Evolutionary conservation across 257 asterid genomes (phyloP).

Genomic region (Scutellaria baicalensis): DNA sequence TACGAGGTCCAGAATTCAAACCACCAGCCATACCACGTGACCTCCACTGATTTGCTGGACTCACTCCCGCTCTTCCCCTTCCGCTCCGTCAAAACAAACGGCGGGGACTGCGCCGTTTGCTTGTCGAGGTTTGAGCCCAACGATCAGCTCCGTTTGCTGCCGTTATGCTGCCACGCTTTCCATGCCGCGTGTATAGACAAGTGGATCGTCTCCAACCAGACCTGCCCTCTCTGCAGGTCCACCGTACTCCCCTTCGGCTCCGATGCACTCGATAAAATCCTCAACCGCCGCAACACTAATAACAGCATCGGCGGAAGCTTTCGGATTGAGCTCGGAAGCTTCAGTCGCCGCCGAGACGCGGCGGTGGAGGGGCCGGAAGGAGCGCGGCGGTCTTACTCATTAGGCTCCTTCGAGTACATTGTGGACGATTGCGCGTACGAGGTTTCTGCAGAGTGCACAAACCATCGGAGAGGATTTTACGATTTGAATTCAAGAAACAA

Average conservation of each 20-base stretch:
- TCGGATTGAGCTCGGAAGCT: slow-evolving; percentile 68
- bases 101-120: slow-evolving; percentile 82
- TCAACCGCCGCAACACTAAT: slow-evolving; percentile 19
- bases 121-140: slow-evolving; percentile 43
- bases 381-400: slow-evolving; percentile 37
- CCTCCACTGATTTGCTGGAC: slow-evolving; percentile 15
- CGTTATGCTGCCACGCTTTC: slow-evolving; percentile 79
- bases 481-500: slow-evolving; percentile 24
- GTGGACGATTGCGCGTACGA: slow-evolving; percentile 54
- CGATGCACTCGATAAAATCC: slow-evolving; percentile 34
- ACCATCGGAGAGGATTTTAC: slow-evolving; percentile 35
- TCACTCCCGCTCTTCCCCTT: slow-evolving; percentile 59
- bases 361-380: slow-evolving; percentile 21
- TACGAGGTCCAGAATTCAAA: not conserved
- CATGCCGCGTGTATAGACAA: slow-evolving; percentile 65
- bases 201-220: slow-evolving; percentile 54
- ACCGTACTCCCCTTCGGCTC: slow-evolving; percentile 37
- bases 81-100: slow-evolving; percentile 42
- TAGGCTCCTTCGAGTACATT: slow-evolving; percentile 69
- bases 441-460: slow-evolving; percentile 40
- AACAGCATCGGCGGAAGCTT: slow-evolving; percentile 37
- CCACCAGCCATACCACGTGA: slow-evolving; percentile 10
- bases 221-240: slow-evolving; percentile 87
- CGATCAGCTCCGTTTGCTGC: slow-evolving; percentile 63
- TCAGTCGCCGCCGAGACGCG: slow-evolving; percentile 44